A percentile compares a stretch with the other conserved stretches of the same genome.
These are phyloP conservation scores for Trametes cinnabarina DNA, from an alignment of 768 basidiomycete genomes.

Conservation along the genomic window DNA sequence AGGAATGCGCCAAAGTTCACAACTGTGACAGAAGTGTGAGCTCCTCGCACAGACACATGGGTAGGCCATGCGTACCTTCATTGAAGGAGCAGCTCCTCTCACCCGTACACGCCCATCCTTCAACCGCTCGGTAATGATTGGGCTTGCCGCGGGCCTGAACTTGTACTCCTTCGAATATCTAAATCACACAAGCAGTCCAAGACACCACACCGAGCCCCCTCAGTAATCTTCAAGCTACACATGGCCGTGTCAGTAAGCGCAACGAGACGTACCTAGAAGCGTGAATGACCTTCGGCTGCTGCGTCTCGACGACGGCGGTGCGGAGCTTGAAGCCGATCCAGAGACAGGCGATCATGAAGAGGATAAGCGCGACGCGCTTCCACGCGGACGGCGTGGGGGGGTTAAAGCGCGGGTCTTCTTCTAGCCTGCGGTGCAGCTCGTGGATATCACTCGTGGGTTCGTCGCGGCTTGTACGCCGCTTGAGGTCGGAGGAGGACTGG, in stretches of 20 bases:
- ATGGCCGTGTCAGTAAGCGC: neutral
- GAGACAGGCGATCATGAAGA: conserved; percentile 41
- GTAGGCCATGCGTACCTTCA: conserved; percentile 8
- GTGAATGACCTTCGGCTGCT: conserved; percentile 50
- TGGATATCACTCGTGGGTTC: conserved; percentile 28
- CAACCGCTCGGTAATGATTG: conserved; percentile 73
- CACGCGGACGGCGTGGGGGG: conserved; percentile 49
- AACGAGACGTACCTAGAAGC: conserved; percentile 54
- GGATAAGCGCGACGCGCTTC: conserved; percentile 48
- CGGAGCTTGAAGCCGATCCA: conserved; percentile 37
- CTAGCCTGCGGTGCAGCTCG: conserved; percentile 28
- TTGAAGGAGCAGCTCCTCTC: conserved; percentile 58
- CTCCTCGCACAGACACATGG: too few species aligned
- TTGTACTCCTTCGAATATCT: conserved; percentile 85
- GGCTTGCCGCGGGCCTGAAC: conserved; percentile 82
- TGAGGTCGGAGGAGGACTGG: conserved; percentile 11
- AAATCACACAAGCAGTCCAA: neutral
- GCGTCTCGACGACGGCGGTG: conserved; percentile 2
- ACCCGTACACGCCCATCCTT: conserved; percentile 67
- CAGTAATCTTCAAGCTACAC: neutral
- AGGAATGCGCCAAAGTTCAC: too few species aligned
- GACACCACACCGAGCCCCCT: neutral
- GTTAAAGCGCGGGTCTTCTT: conserved; percentile 46
- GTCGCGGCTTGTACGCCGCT: conserved; percentile 13
- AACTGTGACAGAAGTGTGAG: too few species aligned